These are phyloP conservation scores for Pleurotus citrinopileatus DNA, from an alignment of 768 basidiomycete species.

Conservation along the genomic window DNA sequence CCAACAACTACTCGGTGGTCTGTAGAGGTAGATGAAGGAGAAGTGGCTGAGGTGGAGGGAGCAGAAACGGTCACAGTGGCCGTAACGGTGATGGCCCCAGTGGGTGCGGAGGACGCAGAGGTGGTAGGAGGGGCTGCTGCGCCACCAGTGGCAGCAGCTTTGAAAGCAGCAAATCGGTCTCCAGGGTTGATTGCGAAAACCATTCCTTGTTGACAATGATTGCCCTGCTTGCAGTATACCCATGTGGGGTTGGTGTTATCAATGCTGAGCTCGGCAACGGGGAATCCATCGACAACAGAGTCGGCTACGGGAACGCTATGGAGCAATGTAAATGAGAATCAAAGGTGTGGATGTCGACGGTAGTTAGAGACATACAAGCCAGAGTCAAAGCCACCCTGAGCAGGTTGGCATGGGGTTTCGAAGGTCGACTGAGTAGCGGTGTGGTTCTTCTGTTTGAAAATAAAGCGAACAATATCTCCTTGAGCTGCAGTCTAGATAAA, in stretches of 20 bases:
- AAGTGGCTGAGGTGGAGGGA: constrained; percentile 24
- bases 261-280: constrained; percentile 40
- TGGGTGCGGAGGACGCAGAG: constrained; percentile 18
- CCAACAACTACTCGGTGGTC: constrained; percentile 44
- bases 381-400: constrained; percentile 50
- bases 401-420: constrained; percentile 40
- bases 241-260: constrained; percentile 46
- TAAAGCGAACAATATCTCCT: constrained; percentile 48
- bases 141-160: constrained; percentile 43
- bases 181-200: constrained; percentile 67
- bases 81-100: constrained; percentile 22
- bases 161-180: constrained; percentile 50
- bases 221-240: constrained; percentile 56
- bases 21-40: constrained; percentile 21
- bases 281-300: constrained; percentile 39
- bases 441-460: constrained; percentile 56
- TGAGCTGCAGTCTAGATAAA: constrained; percentile 35
- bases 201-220: constrained; percentile 59
- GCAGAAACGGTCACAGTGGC: constrained; percentile 30
- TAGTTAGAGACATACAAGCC: constrained; percentile 44
- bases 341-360: background rate
- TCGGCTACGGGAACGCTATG: constrained; percentile 45
- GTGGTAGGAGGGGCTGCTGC: constrained; percentile 19
- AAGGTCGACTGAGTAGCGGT: constrained; percentile 58
- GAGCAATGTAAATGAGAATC: background rate